Conservation (phyloP, 345 rosid species). For the Eucalyptus pauciflora region DNA sequence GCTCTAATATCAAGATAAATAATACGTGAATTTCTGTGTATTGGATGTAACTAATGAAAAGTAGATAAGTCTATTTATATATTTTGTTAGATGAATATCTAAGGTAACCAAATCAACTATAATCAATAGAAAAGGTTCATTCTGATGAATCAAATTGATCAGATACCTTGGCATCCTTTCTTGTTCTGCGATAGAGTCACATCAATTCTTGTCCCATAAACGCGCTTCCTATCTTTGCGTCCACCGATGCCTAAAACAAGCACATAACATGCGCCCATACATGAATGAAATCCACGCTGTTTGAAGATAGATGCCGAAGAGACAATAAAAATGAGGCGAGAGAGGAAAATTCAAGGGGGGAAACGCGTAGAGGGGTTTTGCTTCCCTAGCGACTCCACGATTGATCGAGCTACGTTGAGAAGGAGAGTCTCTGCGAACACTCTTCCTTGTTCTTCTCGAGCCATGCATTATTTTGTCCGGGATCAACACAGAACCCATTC, state of each 20-base stretch:
- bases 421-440: slow-evolving; percentile 41
- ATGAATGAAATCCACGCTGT: background rate
- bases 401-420: slow-evolving; percentile 74
- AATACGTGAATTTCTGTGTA: too few relatives aligned
- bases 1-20: too few relatives aligned
- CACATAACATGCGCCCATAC: background rate
- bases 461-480: background rate
- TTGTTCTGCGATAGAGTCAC: slow-evolving; percentile 66
- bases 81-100: too few relatives aligned
- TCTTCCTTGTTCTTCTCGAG: background rate
- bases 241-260: slow-evolving; percentile 52
- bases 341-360: background rate
- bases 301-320: background rate
- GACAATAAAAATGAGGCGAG: background rate
- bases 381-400: slow-evolving; percentile 67
- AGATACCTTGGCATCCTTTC: slow-evolving; percentile 33
- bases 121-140: too few relatives aligned
- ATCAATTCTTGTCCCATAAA: slow-evolving; percentile 69
- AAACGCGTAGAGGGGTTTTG: background rate
- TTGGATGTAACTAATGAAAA: too few relatives aligned
- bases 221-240: slow-evolving; percentile 81
- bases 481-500: background rate
- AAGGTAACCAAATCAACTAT: too few relatives aligned
- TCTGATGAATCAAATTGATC: background rate
- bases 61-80: too few relatives aligned